phyloP scores from a whole-genome alignment of 768 basidiomycete species.

The Lepiota brunneoincarnata region DNA sequence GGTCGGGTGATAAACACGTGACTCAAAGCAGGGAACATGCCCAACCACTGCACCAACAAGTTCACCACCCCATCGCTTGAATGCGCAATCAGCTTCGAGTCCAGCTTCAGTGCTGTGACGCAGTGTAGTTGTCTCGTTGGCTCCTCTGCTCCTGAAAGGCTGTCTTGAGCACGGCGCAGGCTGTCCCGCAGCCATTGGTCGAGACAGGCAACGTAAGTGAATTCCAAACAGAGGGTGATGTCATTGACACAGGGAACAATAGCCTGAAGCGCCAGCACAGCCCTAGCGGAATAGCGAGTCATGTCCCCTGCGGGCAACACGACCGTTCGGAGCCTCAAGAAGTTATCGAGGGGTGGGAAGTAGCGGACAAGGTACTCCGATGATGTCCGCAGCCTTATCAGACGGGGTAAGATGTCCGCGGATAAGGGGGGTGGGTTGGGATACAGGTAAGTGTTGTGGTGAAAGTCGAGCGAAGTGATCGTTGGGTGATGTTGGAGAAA shows the following conservation, averaged over 20 bases:
- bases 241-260: constrained; percentile 7
- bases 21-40: constrained; percentile 9
- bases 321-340: constrained; percentile 1
- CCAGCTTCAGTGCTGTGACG: constrained; percentile 4
- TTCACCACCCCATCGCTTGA: constrained; percentile 2
- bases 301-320: constrained; percentile 10
- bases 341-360: constrained; percentile 7
- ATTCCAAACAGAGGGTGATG: constrained; percentile 9
- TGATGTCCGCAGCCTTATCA: background rate
- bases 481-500: constrained; percentile 9
- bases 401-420: constrained; percentile 1
- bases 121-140: constrained; percentile 1
- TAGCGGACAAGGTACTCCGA: constrained; percentile 12
- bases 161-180: background rate
- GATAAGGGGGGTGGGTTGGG: constrained; percentile 5
- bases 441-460: constrained; percentile 10
- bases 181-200: constrained; percentile 8
- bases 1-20: constrained; percentile 8
- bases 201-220: constrained; percentile 4
- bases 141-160: background rate
- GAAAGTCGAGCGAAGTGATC: constrained; percentile 9
- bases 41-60: constrained; percentile 5
- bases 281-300: constrained; percentile 5
- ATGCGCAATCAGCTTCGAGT: constrained; percentile 5
- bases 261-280: constrained; percentile 8